Evolutionary conservation across 1,139 yeast species (phyloP).

Genomic region (Nakaseomyces nivariensis): DNA sequence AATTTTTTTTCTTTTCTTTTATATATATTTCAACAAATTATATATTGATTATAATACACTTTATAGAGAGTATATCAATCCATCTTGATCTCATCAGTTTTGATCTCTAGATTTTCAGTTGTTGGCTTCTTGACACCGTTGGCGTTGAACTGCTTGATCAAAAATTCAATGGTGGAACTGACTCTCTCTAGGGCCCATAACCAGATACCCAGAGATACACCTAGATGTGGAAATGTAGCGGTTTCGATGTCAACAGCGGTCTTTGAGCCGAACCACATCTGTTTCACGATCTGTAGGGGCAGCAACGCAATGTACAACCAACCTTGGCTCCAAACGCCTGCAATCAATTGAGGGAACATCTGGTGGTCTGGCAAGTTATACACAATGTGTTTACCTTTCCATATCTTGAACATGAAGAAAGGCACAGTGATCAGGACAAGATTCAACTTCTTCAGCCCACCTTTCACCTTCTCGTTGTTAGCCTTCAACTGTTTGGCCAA

Average conservation of each 20-base stretch:
- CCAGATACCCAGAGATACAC: conserved; percentile 29
- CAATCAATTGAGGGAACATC: conserved; percentile 23
- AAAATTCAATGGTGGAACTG: conserved; percentile 19
- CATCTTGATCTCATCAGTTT: neutral
- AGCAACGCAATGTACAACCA: conserved; percentile 23
- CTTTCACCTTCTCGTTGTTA: conserved; percentile 42
- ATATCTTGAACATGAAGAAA: conserved; percentile 23
- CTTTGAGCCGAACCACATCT: neutral
- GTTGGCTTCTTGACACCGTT: neutral
- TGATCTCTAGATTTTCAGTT: neutral
- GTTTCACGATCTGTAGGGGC: conserved; percentile 16
- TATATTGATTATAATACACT: no score
- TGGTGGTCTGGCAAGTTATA: conserved; percentile 21
- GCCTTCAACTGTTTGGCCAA: conserved; percentile 44
- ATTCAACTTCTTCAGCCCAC: conserved; percentile 38
- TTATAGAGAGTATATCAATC: neutral
- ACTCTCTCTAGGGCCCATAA: conserved; percentile 27
- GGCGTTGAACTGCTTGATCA: conserved; percentile 8
- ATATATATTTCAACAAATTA: no score
- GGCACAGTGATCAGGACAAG: conserved; percentile 24
- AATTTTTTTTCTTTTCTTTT: no score
- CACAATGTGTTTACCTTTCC: conserved; percentile 28
- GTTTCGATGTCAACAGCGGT: neutral
- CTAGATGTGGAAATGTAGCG: conserved; percentile 7
- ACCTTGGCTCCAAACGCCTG: conserved; percentile 26